phyloP scores from a whole-genome alignment of 331 rosid genomes.

The Pyracantha coccinea region DNA sequence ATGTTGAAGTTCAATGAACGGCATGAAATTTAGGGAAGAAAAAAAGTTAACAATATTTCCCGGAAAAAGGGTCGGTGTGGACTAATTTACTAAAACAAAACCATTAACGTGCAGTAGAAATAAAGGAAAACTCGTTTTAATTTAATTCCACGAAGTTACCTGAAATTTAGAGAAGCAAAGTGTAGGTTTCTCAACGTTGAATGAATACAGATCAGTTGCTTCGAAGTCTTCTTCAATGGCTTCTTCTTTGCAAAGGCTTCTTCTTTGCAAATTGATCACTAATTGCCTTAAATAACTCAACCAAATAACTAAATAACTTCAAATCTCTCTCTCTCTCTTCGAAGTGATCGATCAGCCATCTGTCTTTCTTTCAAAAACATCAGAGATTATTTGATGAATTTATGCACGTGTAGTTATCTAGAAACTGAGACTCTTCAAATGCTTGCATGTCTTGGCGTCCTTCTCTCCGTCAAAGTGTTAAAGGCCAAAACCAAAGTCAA shows the following conservation, averaged over 20 bases:
- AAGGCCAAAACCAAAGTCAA: constrained; percentile 2
- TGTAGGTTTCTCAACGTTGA: background rate
- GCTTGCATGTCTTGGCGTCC: background rate
- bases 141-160: background rate
- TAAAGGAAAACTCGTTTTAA: background rate
- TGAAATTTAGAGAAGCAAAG: background rate
- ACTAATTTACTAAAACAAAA: background rate
- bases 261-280: background rate
- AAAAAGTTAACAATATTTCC: background rate
- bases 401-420: background rate
- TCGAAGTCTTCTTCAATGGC: background rate
- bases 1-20: background rate
- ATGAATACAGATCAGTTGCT: background rate
- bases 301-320: background rate
- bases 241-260: background rate
- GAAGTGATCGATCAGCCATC: background rate
- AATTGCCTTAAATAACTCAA: background rate
- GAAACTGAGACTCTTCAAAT: background rate
- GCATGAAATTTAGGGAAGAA: background rate
- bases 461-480: background rate
- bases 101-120: background rate
- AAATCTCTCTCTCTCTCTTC: background rate
- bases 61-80: background rate
- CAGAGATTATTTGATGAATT: background rate
- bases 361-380: background rate